Evolutionary conservation across 306 rosid species (phyloP), one percentile per base, ranked within the genome.

Genomic region (Casuarina cunninghamiana): DNA sequence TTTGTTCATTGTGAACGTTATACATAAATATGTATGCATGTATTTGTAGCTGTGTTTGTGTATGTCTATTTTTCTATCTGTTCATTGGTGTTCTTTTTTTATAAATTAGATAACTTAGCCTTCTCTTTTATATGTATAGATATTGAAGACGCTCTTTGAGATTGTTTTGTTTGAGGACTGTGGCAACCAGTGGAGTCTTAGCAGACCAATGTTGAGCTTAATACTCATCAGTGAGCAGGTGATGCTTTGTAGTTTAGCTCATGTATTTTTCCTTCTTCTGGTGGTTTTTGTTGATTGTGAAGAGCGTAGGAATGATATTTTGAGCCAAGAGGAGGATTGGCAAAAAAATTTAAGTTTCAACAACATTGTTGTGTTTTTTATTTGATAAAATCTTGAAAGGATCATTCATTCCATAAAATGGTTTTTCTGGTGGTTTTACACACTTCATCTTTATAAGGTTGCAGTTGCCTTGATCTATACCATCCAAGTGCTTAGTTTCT

Each of bases 141-240:
- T 88, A 78, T 76, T 85, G 76, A 88, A 88, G 89, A 88, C 91
- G 42, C 84, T 88, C 51, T 88, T 85, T 81, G 91, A 88, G 87
- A 88, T 85, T 61, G 89, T 88, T 70, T 69, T 88, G 63, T 88
- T 88, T 3, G 91, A 88, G 79, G 91, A 88, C 54, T 85, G 91
- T 74, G 86, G 87, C 75, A 88, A 88, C 83, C 89, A 88, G 76
- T 88, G 89, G 89, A 81, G 87, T 81, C 87, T 88, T 75, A 88
- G 91, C 84, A 85, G 91, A 77, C 91, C 91, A 77, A 88, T 88
- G 89, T 79, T 88, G 73, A 88, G 91, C 80, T 65, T 88, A 80
- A 88, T 88, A 69, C 89, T 88, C 12, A 85, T 88, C 53, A 88
- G 89, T 53, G 91, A 85, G 79, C 91, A 88, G 91, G 91, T 88